phyloP scores from a whole-genome alignment of 371 early-diverging fungal species.

The Circinella umbellata region DNA sequence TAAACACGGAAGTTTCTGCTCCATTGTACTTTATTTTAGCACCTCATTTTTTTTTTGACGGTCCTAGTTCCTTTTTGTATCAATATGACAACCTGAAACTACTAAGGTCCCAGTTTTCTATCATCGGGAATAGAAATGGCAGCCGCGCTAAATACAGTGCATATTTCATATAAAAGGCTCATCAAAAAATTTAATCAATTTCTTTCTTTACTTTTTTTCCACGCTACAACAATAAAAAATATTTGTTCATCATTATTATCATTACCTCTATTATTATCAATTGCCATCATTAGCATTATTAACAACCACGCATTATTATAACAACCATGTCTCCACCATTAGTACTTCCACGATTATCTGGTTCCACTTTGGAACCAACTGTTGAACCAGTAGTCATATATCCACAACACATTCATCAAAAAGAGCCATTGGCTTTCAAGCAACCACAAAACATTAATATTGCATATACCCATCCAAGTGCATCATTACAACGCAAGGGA shows the following conservation, averaged over 20 bases:
- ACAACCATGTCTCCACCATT: conserved; percentile 10
- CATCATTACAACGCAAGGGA: conserved; percentile 23
- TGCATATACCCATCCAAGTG: conserved; percentile 10
- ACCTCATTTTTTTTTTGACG: neutral
- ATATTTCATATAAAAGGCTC: conserved; percentile 3
- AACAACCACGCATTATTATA: neutral
- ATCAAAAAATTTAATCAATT: neutral
- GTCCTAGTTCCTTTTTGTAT: neutral
- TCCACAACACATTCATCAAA: conserved; percentile 20
- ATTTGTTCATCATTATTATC: too few relatives aligned
- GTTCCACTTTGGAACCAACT: conserved; percentile 31
- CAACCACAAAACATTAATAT: neutral
- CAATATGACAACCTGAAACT: conserved; percentile 4
- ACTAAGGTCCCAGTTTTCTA: conserved; percentile 4
- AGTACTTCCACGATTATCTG: conserved; percentile 25
- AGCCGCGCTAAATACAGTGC: neutral
- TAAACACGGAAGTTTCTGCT: neutral
- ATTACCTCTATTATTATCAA: too few relatives aligned
- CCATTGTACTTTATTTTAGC: neutral
- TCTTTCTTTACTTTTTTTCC: conserved; percentile 1
- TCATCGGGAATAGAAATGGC: conserved; percentile 4
- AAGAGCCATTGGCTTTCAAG: neutral
- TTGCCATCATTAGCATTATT: neutral
- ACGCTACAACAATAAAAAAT: too few relatives aligned
- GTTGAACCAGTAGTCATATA: conserved; percentile 27